These are phyloP conservation scores for Albugo laibachii DNA, from an alignment of 352 stramenopile genomes.

Conservation along the genomic window DNA sequence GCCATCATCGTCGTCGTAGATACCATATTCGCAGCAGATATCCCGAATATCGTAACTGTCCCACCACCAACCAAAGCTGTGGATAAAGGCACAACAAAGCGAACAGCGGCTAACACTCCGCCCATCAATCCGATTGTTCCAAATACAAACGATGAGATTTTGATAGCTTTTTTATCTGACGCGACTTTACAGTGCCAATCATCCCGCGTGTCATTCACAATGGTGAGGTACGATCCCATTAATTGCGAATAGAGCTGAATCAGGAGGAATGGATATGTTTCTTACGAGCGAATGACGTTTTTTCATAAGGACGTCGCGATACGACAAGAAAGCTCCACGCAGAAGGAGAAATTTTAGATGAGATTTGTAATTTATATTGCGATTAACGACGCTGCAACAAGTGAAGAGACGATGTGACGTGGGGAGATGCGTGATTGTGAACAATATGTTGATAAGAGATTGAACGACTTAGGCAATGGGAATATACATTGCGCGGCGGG, in stretches of 20 bases:
- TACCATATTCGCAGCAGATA: slow-evolving; percentile 5
- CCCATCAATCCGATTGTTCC: slow-evolving; percentile 1
- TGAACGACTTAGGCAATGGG: no score
- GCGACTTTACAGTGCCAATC: slow-evolving; percentile 9
- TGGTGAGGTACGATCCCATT: slow-evolving; percentile 15
- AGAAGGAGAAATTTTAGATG: slow-evolving; percentile 1
- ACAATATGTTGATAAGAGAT: no score
- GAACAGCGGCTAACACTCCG: slow-evolving; percentile 2
- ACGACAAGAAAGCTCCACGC: no score
- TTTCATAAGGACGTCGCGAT: no score
- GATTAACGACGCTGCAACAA: no score
- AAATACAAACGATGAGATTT: slow-evolving; percentile 7
- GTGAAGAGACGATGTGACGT: no score
- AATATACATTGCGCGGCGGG: no score
- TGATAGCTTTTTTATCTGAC: slow-evolving; percentile 8
- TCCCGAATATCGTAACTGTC: slow-evolving; percentile 4
- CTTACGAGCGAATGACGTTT: no score
- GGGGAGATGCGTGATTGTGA: no score
- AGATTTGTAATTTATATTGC: background rate
- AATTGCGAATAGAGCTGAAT: background rate
- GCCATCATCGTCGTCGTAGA: background rate
- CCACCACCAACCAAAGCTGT: slow-evolving; percentile 1
- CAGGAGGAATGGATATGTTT: no score
- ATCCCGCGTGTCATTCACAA: slow-evolving; percentile 12
- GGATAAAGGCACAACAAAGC: slow-evolving; percentile 1